Conservation (phyloP, 306 rosid genomes). For the Castanea mollissima region DNA sequence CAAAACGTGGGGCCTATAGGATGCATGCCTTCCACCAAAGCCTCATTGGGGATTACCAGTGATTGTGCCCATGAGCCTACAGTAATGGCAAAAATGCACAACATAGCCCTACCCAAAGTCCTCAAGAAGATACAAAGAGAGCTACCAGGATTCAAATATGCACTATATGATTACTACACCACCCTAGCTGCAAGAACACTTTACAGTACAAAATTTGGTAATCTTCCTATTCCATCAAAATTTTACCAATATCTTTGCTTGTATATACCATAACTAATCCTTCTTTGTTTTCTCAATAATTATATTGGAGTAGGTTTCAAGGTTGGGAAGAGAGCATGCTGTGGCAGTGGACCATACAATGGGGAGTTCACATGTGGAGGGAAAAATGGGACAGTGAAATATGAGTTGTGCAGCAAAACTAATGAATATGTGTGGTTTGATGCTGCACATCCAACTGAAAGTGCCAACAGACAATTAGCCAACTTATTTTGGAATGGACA, state of each 20-base stretch:
- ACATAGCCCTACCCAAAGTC: neutral
- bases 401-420: constrained; percentile 22
- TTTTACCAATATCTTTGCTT: no score
- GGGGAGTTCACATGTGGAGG: constrained; percentile 41
- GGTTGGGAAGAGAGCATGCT: constrained; percentile 37
- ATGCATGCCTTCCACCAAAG: neutral
- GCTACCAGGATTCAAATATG: constrained; percentile 27
- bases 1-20: neutral
- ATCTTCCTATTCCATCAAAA: no score
- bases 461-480: constrained; percentile 25
- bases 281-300: neutral
- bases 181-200: neutral
- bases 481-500: constrained; percentile 26
- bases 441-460: constrained; percentile 30
- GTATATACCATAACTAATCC: no score
- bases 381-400: constrained; percentile 21
- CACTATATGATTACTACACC: constrained; percentile 2
- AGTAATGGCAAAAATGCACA: neutral
- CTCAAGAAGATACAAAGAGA: neutral
- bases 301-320: constrained; percentile 26
- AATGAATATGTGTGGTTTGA: constrained; percentile 37
- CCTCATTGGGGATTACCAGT: neutral
- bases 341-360: constrained; percentile 40
- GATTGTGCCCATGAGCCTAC: neutral
- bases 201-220: constrained; percentile 37